Conservation (phyloP, 2,329 filamentous ascomycete species). For the Decorospora gaudefroyi region DNA sequence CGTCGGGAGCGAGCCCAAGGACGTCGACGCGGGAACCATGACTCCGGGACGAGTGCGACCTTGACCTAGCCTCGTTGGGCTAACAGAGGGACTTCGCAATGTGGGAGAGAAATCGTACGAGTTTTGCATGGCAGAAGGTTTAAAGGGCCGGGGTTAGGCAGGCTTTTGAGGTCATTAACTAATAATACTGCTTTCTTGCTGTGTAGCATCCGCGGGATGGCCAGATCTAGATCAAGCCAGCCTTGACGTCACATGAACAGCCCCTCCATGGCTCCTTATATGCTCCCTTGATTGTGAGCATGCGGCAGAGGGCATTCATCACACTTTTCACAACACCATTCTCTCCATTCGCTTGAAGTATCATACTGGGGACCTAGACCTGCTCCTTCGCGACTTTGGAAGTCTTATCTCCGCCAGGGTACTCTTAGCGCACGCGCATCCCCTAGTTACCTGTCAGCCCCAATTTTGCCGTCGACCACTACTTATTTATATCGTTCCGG, state of each 20-base stretch:
- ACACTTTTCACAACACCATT: too few relatives aligned
- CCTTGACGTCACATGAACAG: slow-evolving; percentile 8
- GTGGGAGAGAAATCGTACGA: slow-evolving; percentile 29
- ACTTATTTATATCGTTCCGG: not conserved
- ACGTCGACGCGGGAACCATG: slow-evolving; percentile 23
- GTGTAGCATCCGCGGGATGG: slow-evolving; percentile 4
- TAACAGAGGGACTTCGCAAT: slow-evolving; percentile 9
- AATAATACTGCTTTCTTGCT: not conserved
- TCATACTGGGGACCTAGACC: too few relatives aligned
- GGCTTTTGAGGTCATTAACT: slow-evolving; percentile 14
- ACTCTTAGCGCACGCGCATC: not conserved
- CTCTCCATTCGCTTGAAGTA: too few relatives aligned
- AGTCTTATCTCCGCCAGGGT: too few relatives aligned
- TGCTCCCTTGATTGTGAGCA: too few relatives aligned
- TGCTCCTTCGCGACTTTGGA: too few relatives aligned
- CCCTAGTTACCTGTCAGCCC: not conserved
- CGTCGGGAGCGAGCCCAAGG: slow-evolving; percentile 13
- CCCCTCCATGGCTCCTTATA: not conserved
- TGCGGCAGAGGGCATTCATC: too few relatives aligned
- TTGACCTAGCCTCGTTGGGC: slow-evolving; percentile 14
- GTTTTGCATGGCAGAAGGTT: slow-evolving; percentile 16
- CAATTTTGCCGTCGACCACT: not conserved
- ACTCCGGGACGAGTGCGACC: slow-evolving; percentile 11
- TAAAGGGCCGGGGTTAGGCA: slow-evolving; percentile 14
- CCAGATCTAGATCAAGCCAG: slow-evolving; percentile 1